Percentiles rank a stretch among this genome's conserved stretches.
Conservation (phyloP, 1,139 yeast species). For the Suhomyces yuchorum region DNA sequence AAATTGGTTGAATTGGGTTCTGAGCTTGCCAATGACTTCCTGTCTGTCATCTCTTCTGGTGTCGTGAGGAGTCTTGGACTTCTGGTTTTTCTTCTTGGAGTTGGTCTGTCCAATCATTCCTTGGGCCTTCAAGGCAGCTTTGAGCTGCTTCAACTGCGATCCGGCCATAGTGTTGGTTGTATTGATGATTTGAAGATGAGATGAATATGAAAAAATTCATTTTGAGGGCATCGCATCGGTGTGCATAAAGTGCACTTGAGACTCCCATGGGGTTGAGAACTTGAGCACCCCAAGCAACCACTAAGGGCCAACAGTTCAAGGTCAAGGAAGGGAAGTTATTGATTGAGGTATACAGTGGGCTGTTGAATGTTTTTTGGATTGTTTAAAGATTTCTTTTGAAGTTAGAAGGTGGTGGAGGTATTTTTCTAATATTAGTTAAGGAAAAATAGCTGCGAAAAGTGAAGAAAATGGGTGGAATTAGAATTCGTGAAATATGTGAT, state of each 20-base stretch:
- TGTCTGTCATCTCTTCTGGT: constrained; percentile 68
- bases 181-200: constrained; percentile 1
- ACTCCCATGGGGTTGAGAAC: no score
- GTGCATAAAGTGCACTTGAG: neutral
- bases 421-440: no score
- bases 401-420: no score
- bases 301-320: no score
- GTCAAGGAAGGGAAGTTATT: no score
- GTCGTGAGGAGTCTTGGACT: constrained; percentile 62
- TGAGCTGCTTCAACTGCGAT: constrained; percentile 82
- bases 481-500: no score
- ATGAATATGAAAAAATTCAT: constrained; percentile 3
- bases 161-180: constrained; percentile 63
- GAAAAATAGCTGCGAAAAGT: no score
- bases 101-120: constrained; percentile 86
- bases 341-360: no score
- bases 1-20: constrained; percentile 87
- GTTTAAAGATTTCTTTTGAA: no score
- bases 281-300: no score
- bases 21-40: constrained; percentile 57
- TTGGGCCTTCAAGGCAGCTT: constrained; percentile 70
- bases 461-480: no score
- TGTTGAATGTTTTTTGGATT: no score
- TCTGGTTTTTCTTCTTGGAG: constrained; percentile 54
- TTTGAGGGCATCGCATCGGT: constrained; percentile 2